Percentiles rank a stretch among this genome's conserved stretches.
These are phyloP conservation scores for Syncephalastrum contaminatum DNA, from an alignment of 371 early-diverging fungal species.

Conservation along the genomic window DNA sequence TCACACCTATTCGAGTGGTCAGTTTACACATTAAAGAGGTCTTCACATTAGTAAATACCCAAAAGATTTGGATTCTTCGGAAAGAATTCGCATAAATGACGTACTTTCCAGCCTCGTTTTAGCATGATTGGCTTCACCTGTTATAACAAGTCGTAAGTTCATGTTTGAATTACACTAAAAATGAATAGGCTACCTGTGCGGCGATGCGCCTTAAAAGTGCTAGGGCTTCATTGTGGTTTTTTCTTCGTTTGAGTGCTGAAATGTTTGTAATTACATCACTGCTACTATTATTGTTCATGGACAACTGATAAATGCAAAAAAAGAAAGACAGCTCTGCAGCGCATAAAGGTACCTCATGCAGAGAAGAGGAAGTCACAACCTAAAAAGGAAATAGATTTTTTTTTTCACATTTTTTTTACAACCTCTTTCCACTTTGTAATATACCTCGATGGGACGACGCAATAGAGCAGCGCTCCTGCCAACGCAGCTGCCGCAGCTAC, in stretches of 20 bases:
- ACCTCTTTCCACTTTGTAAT: background rate
- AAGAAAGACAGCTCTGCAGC: too few relatives aligned
- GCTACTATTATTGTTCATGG: too few relatives aligned
- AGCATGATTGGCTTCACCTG: slow-evolving; percentile 63
- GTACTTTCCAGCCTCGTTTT: slow-evolving; percentile 56
- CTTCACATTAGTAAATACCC: slow-evolving; percentile 24
- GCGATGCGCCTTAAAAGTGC: slow-evolving; percentile 32
- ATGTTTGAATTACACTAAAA: too few relatives aligned
- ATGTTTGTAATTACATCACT: slow-evolving; percentile 11
- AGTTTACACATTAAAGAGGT: background rate
- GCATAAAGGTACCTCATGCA: too few relatives aligned
- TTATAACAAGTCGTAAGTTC: background rate
- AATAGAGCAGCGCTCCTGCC: slow-evolving; percentile 72
- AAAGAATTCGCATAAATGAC: slow-evolving; percentile 56
- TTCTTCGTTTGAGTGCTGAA: slow-evolving; percentile 8
- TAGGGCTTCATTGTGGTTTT: slow-evolving; percentile 28
- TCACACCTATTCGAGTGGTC: slow-evolving; percentile 41
- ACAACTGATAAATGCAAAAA: too few relatives aligned
- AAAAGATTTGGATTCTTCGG: slow-evolving; percentile 52
- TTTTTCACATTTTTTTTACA: background rate
- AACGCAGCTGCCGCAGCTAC: slow-evolving; percentile 93
- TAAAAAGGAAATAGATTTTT: background rate
- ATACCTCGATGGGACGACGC: slow-evolving; percentile 57
- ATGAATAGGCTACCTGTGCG: slow-evolving; percentile 29
- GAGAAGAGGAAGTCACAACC: background rate